Evolutionary conservation across 129 eudicot genomes (phyloP).

Genomic region (Mikania micrantha): DNA sequence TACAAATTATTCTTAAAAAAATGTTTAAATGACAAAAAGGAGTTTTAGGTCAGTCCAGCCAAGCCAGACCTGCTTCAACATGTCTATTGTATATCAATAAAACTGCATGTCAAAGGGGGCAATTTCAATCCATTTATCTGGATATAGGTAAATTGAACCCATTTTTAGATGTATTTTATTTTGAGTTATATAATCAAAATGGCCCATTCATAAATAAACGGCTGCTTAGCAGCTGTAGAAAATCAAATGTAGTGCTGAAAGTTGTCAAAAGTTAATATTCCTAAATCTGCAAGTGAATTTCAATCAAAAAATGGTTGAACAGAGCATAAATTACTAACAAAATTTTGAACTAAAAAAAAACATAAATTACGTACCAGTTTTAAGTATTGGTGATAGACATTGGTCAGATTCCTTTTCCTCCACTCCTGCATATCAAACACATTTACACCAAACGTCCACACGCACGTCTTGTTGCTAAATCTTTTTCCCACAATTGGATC

Average conservation of each 20-base stretch:
- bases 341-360: too few species aligned
- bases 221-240: not conserved
- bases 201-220: not conserved
- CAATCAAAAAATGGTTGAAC: not conserved
- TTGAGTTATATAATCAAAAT: not conserved
- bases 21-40: too few species aligned
- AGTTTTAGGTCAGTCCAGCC: not conserved
- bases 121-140: not conserved
- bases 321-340: not conserved
- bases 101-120: not conserved
- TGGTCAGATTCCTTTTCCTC: constrained; percentile 59
- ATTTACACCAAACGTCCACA: constrained; percentile 95
- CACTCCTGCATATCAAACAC: constrained; percentile 75
- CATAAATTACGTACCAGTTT: constrained; percentile 40
- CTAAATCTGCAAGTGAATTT: not conserved
- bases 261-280: not conserved
- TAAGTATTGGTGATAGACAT: constrained; percentile 52
- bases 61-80: not conserved
- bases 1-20: not conserved
- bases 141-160: not conserved
- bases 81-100: too few species aligned
- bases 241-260: not conserved
- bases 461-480: constrained; percentile 54
- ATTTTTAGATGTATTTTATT: not conserved
- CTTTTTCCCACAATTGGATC: constrained; percentile 50